phyloP scores from a whole-genome alignment of 352 stramenopile species.

The Phytophthora ramorum region DNA sequence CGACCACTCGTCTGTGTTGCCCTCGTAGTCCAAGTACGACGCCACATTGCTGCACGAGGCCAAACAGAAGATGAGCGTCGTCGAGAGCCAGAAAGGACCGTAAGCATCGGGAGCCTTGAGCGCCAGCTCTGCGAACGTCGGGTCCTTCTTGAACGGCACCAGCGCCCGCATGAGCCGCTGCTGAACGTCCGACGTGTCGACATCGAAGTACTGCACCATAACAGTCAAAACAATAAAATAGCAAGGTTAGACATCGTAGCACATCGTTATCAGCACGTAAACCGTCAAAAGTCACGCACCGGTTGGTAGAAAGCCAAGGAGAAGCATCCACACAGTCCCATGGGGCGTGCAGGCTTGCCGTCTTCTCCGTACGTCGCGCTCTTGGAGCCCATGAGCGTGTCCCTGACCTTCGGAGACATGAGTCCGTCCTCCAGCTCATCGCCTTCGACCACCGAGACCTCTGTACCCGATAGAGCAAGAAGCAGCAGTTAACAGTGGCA shows the following conservation, averaged over 20 bases:
- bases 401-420: slow-evolving; percentile 75
- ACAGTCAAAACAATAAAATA: slow-evolving; percentile 1
- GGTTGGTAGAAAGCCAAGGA: slow-evolving; percentile 86
- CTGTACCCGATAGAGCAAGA: slow-evolving; percentile 30
- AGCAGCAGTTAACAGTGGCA: neutral
- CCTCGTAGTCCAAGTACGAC: slow-evolving; percentile 79
- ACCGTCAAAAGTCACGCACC: slow-evolving; percentile 42
- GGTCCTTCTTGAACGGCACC: slow-evolving; percentile 87
- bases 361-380: slow-evolving; percentile 45
- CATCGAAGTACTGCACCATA: slow-evolving; percentile 80
- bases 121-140: slow-evolving; percentile 79
- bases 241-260: neutral
- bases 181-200: slow-evolving; percentile 85
- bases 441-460: slow-evolving; percentile 77
- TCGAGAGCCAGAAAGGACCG: slow-evolving; percentile 85
- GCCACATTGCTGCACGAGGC: slow-evolving; percentile 87
- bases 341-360: slow-evolving; percentile 36
- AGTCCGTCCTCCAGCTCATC: slow-evolving; percentile 81
- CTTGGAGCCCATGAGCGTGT: slow-evolving; percentile 69
- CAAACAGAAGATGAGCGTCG: slow-evolving; percentile 88
- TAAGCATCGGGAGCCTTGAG: slow-evolving; percentile 74
- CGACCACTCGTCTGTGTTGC: slow-evolving; percentile 66
- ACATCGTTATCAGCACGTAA: neutral
- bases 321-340: slow-evolving; percentile 83
- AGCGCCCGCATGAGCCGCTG: slow-evolving; percentile 74